Conservation (phyloP, 129 eudicot species). For the sunflower (Helianthus annuus) region DNA sequence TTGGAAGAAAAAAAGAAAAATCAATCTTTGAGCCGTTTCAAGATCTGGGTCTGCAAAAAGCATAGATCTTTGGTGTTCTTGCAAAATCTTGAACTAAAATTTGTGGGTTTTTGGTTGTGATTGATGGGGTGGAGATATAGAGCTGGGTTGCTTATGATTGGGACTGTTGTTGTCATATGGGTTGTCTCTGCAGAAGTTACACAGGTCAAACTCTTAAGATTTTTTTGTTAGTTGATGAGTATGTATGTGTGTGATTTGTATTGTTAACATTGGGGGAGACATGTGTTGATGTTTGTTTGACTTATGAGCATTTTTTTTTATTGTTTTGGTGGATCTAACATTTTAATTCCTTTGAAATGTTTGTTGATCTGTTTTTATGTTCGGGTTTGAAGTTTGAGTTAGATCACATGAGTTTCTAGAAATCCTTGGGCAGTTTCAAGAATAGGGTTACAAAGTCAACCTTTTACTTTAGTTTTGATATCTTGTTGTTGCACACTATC, state of each 20-base stretch:
- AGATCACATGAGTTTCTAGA: conserved; percentile 29
- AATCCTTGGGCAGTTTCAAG: not conserved
- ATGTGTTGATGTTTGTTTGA: conserved; percentile 8
- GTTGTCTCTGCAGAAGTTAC: conserved; percentile 98
- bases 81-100: conserved; percentile 2
- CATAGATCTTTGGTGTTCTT: conserved; percentile 33
- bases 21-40: conserved; percentile 16
- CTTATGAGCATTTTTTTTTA: conserved; percentile 5
- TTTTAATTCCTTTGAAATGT: not conserved
- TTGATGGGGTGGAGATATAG: conserved; percentile 86
- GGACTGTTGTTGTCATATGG: conserved; percentile 91
- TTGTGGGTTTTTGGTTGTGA: conserved; percentile 35
- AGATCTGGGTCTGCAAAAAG: conserved; percentile 34
- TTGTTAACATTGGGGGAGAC: not conserved
- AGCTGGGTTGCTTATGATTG: conserved; percentile 81
- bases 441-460: conserved; percentile 17
- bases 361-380: conserved; percentile 5
- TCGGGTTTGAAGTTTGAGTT: conserved; percentile 20
- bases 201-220: conserved; percentile 54
- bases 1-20: not conserved
- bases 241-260: conserved; percentile 10
- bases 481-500: conserved; percentile 15
- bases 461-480: not conserved
- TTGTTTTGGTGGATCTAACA: conserved; percentile 16
- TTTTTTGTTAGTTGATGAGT: not conserved